Percentiles rank a stretch among this genome's conserved stretches.
Evolutionary conservation across 2,329 filamentous ascomycete genomes (phyloP).

Genomic region (Nannizziopsis arthrosporioides): DNA sequence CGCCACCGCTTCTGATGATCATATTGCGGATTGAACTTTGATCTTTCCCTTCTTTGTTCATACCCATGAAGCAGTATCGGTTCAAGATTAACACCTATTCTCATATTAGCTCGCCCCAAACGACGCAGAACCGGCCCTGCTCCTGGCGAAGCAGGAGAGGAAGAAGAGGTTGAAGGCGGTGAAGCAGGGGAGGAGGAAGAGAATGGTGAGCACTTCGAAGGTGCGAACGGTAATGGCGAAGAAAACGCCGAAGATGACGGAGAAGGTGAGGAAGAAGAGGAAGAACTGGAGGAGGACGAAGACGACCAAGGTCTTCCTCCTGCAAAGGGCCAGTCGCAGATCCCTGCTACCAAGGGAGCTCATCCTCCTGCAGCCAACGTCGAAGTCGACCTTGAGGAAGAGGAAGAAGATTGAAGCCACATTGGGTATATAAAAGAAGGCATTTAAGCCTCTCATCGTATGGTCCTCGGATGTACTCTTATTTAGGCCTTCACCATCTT

Average conservation of each 20-base stretch:
- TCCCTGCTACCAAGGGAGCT: conserved; percentile 15
- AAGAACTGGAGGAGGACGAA: conserved; percentile 16
- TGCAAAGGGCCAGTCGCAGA: conserved; percentile 1
- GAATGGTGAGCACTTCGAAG: conserved; percentile 5
- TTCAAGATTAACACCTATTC: background rate
- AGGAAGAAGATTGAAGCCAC: conserved; percentile 20
- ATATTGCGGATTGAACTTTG: too few species aligned
- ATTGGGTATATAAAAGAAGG: background rate
- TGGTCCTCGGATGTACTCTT: conserved; percentile 7
- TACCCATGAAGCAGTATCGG: background rate
- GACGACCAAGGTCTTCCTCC: conserved; percentile 18
- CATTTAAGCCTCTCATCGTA: conserved; percentile 2
- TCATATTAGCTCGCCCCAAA: conserved; percentile 14
- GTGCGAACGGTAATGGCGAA: conserved; percentile 17
- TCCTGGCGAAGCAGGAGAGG: conserved; percentile 19
- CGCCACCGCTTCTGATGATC: too few species aligned
- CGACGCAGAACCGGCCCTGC: conserved; percentile 20
- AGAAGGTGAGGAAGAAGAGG: conserved; percentile 22
- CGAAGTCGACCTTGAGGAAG: conserved; percentile 28
- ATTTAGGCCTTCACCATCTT: too few species aligned
- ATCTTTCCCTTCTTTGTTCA: background rate
- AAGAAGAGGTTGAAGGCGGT: conserved; percentile 17
- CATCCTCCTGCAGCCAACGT: conserved; percentile 25
- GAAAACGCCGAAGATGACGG: conserved; percentile 21
- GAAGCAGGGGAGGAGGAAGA: conserved; percentile 18